Evolutionary conservation across 352 stramenopile species (phyloP).

Genomic region (Globisporangium spiculum): DNA sequence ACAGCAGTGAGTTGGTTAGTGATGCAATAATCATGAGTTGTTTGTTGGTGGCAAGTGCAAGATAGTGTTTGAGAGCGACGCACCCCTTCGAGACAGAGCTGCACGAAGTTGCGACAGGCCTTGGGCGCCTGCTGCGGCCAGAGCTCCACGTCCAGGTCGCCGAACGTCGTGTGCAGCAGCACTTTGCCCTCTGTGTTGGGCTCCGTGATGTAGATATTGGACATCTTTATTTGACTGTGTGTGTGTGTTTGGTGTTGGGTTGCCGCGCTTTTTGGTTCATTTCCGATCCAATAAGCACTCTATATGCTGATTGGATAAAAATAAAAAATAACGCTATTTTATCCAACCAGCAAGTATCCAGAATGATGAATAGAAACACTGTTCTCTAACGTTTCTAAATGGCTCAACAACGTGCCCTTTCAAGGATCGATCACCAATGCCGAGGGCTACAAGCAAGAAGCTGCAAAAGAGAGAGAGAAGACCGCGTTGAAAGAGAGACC

Average conservation of each 20-base stretch:
- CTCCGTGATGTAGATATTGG: slow-evolving; percentile 97
- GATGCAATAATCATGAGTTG: not conserved
- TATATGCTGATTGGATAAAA: not conserved
- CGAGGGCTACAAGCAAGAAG: not conserved
- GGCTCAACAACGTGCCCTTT: not conserved
- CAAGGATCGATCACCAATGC: not conserved
- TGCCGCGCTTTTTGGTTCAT: not conserved
- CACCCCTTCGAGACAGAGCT: slow-evolving; percentile 88
- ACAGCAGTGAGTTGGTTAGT: slow-evolving; percentile 4
- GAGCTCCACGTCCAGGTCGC: slow-evolving; percentile 96
- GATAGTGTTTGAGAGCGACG: not conserved
- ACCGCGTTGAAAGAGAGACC: not conserved
- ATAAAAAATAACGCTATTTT: not conserved
- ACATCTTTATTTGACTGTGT: slow-evolving; percentile 64
- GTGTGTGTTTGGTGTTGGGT: not conserved
- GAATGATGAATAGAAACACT: not conserved
- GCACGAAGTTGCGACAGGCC: slow-evolving; percentile 92
- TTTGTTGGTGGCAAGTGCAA: not conserved
- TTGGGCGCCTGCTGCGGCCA: slow-evolving; percentile 96
- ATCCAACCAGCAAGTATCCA: not conserved
- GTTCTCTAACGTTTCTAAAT: not conserved
- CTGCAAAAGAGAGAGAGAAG: not conserved
- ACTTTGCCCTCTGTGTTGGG: slow-evolving; percentile 95
- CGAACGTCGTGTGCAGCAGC: slow-evolving; percentile 95
- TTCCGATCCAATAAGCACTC: not conserved